phyloP scores from a whole-genome alignment of 2,329 filamentous ascomycete species.

The Fusarium irregulare region DNA sequence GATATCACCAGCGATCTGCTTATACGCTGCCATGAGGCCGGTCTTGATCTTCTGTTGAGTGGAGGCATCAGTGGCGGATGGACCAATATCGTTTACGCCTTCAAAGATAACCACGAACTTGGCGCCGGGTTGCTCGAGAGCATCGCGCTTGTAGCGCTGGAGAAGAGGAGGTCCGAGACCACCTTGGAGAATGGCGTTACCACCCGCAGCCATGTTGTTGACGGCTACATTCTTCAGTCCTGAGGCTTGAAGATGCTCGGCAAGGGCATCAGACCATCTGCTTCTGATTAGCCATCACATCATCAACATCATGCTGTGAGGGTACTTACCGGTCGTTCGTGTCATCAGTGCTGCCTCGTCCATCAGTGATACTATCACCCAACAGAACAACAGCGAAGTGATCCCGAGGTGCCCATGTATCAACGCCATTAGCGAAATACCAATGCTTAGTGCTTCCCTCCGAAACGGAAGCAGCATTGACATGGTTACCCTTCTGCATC shows the following conservation, averaged over 20 bases:
- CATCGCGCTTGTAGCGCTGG: conserved; percentile 29
- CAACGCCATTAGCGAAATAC: conserved; percentile 30
- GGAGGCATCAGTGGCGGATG: conserved; percentile 5
- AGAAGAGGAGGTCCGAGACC: conserved; percentile 26
- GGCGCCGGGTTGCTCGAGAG: conserved; percentile 18
- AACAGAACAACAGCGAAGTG: conserved; percentile 29
- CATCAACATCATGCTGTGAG: fast-evolving
- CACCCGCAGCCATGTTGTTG: conserved; percentile 34
- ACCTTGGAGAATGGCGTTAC: conserved; percentile 28
- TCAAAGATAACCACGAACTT: conserved; percentile 26
- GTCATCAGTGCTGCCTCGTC: conserved; percentile 32
- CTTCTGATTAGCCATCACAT: neutral
- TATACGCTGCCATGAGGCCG: conserved; percentile 8
- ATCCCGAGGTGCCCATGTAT: conserved; percentile 18
- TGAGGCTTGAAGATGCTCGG: conserved; percentile 17
- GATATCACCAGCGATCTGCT: conserved; percentile 3
- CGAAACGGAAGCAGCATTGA: conserved; percentile 27
- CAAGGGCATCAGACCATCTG: conserved; percentile 32
- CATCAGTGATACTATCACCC: conserved; percentile 34
- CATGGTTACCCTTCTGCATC: conserved; percentile 27
- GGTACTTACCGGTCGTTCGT: conserved; percentile 16
- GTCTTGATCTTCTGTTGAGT: conserved; percentile 14
- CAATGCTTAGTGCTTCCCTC: conserved; percentile 28
- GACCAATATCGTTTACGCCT: conserved; percentile 25
- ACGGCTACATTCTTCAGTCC: conserved; percentile 18